Evolutionary conservation across 2,329 filamentous ascomycete species (phyloP).

Genomic region (Chaetomiaceae sp.): DNA sequence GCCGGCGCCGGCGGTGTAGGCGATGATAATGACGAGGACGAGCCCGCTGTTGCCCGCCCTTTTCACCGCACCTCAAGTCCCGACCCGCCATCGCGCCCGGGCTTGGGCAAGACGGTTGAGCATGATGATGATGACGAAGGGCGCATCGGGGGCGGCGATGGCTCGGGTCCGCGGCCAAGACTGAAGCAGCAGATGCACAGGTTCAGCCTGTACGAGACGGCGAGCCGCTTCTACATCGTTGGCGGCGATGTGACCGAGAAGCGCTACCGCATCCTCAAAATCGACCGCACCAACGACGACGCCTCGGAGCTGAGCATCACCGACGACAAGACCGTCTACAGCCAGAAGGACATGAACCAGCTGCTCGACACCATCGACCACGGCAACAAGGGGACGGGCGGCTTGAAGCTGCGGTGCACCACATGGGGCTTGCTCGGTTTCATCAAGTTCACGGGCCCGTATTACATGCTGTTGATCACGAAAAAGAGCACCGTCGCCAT

Average conservation of each 20-base stretch:
- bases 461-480: conserved; percentile 95
- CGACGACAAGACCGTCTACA: conserved; percentile 94
- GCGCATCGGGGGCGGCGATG: conserved; percentile 26
- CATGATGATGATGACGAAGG: conserved; percentile 35
- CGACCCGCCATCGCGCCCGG: conserved; percentile 35
- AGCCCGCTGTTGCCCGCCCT: conserved; percentile 53
- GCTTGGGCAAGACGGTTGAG: conserved; percentile 19
- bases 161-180: conserved; percentile 28
- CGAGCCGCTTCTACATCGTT: conserved; percentile 88
- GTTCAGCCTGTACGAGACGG: conserved; percentile 96
- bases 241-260: conserved; percentile 87
- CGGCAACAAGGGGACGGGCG: conserved; percentile 85
- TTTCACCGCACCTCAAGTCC: conserved; percentile 55
- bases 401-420: conserved; percentile 81
- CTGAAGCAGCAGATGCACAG: conserved; percentile 76
- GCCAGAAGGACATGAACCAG: conserved; percentile 85
- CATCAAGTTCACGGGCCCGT: conserved; percentile 90
- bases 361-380: conserved; percentile 93
- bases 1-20: conserved; percentile 14
- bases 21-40: conserved; percentile 55
- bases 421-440: conserved; percentile 95
- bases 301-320: conserved; percentile 72
- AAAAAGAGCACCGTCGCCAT: conserved; percentile 95
- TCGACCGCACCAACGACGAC: conserved; percentile 75
- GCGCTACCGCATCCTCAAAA: conserved; percentile 87